Conservation (phyloP, 768 basidiomycete genomes). For the Amanita polypyramis region DNA sequence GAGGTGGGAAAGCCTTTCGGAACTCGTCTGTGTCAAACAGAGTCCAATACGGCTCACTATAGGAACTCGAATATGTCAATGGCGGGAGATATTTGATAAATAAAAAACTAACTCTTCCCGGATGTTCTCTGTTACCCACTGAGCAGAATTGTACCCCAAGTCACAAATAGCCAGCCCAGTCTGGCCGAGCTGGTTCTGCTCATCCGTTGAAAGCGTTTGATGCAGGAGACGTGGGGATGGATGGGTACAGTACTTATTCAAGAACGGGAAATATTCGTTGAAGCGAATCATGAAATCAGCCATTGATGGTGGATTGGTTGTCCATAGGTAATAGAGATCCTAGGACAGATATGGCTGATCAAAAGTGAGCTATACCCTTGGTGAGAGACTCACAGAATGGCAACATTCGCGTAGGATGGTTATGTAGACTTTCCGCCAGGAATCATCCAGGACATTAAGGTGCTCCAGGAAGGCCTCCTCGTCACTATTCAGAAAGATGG, state of each 20-base stretch:
- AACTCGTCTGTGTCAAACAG: slow-evolving; percentile 14
- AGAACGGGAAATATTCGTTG: slow-evolving; percentile 29
- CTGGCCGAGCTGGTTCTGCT: slow-evolving; percentile 12
- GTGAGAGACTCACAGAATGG: slow-evolving; percentile 16
- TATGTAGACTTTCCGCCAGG: slow-evolving; percentile 22
- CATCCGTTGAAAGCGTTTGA: slow-evolving; percentile 15
- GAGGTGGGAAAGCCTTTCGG: slow-evolving; percentile 10
- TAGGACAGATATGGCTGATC: slow-evolving; percentile 7
- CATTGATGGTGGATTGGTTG: slow-evolving; percentile 16
- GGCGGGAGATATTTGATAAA: not conserved
- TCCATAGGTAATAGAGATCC: slow-evolving; percentile 27
- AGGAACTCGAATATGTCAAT: not conserved
- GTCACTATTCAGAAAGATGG: slow-evolving; percentile 8
- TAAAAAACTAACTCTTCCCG: slow-evolving; percentile 11
- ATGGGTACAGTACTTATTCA: slow-evolving; percentile 12
- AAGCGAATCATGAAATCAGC: slow-evolving; percentile 26
- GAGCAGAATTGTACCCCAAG: slow-evolving; percentile 12
- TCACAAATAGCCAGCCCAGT: slow-evolving; percentile 11
- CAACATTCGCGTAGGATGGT: slow-evolving; percentile 20
- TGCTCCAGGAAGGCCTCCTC: slow-evolving; percentile 14
- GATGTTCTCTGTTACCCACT: slow-evolving; percentile 13
- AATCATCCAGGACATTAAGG: slow-evolving; percentile 10
- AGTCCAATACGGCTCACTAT: slow-evolving; percentile 2
- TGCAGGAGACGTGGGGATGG: slow-evolving; percentile 19
- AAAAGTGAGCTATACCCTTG: not conserved